These are phyloP conservation scores for Saturnispora halmiae DNA, from an alignment of 805 yeast species.

Conservation along the genomic window DNA sequence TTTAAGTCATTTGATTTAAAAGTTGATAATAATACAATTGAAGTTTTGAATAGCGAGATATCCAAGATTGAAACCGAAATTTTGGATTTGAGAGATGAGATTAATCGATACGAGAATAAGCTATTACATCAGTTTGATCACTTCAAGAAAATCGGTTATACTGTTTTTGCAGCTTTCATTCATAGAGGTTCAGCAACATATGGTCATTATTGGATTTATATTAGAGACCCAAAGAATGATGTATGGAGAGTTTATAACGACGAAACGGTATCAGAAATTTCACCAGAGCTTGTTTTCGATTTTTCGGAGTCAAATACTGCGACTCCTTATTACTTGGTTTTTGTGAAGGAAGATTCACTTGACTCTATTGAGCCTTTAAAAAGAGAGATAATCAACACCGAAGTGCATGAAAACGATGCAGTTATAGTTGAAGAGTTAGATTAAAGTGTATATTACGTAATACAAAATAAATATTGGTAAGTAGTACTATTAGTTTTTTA, in stretches of 20 bases:
- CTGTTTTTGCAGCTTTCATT: constrained; percentile 83
- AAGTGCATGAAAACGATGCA: background rate
- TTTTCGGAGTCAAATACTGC: constrained; percentile 67
- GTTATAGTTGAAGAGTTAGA: constrained; percentile 1
- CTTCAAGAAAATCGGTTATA: constrained; percentile 60
- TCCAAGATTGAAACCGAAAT: constrained; percentile 39
- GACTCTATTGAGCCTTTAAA: constrained; percentile 57
- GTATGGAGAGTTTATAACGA: constrained; percentile 88
- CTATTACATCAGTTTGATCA: constrained; percentile 54
- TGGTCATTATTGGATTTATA: constrained; percentile 97
- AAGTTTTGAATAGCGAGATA: constrained; percentile 39
- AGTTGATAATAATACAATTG: constrained; percentile 40
- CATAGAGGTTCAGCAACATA: constrained; percentile 94
- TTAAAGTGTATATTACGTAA: background rate
- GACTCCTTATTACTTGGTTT: constrained; percentile 88
- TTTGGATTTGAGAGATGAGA: constrained; percentile 28
- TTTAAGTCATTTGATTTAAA: constrained; percentile 28
- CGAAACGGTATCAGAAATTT: constrained; percentile 82
- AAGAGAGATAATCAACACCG: constrained; percentile 34
- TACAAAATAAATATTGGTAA: no score
- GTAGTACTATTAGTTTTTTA: no score
- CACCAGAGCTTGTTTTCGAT: constrained; percentile 56
- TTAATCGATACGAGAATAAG: constrained; percentile 36
- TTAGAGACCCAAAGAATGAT: constrained; percentile 58
- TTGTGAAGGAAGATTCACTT: constrained; percentile 55